Conservation (phyloP, 805 yeast species). For the Yamadazyma philogaea region DNA sequence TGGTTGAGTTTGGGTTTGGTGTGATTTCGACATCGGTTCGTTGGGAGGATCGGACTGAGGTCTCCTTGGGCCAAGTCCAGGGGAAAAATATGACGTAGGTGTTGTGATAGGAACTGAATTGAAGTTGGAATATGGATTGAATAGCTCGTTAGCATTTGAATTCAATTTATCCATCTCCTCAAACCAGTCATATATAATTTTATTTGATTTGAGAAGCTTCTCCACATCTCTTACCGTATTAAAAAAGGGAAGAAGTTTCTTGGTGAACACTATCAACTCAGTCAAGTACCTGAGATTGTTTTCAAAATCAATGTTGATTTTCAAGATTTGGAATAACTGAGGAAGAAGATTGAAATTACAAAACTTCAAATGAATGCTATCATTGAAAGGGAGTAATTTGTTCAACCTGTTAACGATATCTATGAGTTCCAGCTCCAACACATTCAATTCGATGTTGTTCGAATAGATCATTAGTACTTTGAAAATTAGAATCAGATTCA, state of each 20-base stretch:
- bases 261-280: slow-evolving; percentile 48
- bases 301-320: slow-evolving; percentile 24
- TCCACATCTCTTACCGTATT: slow-evolving; percentile 10
- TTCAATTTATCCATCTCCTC: slow-evolving; percentile 12
- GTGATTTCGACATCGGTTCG: not conserved
- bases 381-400: slow-evolving; percentile 9
- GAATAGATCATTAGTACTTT: slow-evolving; percentile 22
- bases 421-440: slow-evolving; percentile 18
- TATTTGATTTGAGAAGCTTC: slow-evolving; percentile 11
- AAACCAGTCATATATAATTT: slow-evolving; percentile 16
- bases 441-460: slow-evolving; percentile 15
- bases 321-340: slow-evolving; percentile 30
- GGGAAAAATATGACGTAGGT: not conserved
- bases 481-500: slow-evolving; percentile 18
- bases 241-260: slow-evolving; percentile 48
- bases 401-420: slow-evolving; percentile 18
- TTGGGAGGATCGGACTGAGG: slow-evolving; percentile 6
- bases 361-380: slow-evolving; percentile 20
- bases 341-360: slow-evolving; percentile 32
- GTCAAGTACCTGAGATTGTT: slow-evolving; percentile 13
- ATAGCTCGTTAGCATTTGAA: slow-evolving; percentile 3
- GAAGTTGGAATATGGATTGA: not conserved
- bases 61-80: not conserved
- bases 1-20: not conserved
- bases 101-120: slow-evolving; percentile 3